Evolutionary conservation across 352 stramenopile genomes (phyloP).

Genomic region (Thraustochytrium sp.): DNA sequence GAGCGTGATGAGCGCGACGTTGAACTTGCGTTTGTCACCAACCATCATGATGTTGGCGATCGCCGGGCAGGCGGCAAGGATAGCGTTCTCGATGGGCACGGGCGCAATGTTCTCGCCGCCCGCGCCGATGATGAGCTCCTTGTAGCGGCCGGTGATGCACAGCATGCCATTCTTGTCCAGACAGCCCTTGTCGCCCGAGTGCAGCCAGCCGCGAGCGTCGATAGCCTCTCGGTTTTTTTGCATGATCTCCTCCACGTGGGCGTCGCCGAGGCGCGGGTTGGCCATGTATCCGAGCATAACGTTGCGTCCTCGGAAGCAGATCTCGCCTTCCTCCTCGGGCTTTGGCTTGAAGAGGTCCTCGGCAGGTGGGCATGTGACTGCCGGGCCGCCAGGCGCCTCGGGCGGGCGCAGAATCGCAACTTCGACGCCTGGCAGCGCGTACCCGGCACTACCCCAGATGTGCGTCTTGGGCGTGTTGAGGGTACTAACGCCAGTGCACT

Average conservation of each 20-base stretch:
- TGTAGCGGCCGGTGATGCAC: constrained; percentile 56
- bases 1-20: constrained; percentile 53
- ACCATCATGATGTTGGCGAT: constrained; percentile 55
- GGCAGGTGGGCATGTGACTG: not conserved
- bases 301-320: constrained; percentile 60
- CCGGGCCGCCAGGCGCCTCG: no score
- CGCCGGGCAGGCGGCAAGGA: constrained; percentile 51
- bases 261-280: constrained; percentile 46
- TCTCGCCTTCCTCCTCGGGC: constrained; percentile 48
- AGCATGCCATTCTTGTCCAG: constrained; percentile 52
- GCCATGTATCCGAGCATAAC: constrained; percentile 71
- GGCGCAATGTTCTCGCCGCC: constrained; percentile 61
- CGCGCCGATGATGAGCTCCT: constrained; percentile 61
- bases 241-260: constrained; percentile 48
- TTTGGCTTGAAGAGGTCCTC: not conserved
- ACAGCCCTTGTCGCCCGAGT: constrained; percentile 54
- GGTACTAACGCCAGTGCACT: not conserved
- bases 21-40: constrained; percentile 59
- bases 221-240: constrained; percentile 73
- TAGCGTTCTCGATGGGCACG: constrained; percentile 58
- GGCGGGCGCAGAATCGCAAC: not conserved
- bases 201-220: constrained; percentile 59
- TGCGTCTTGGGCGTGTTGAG: not conserved
- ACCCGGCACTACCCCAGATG: constrained; percentile 5
- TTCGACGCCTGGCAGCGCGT: constrained; percentile 24